A percentile compares a stretch with the other conserved stretches of the same genome.
phyloP scores from a whole-genome alignment of 331 rosid species.

The Cydonia oblonga region DNA sequence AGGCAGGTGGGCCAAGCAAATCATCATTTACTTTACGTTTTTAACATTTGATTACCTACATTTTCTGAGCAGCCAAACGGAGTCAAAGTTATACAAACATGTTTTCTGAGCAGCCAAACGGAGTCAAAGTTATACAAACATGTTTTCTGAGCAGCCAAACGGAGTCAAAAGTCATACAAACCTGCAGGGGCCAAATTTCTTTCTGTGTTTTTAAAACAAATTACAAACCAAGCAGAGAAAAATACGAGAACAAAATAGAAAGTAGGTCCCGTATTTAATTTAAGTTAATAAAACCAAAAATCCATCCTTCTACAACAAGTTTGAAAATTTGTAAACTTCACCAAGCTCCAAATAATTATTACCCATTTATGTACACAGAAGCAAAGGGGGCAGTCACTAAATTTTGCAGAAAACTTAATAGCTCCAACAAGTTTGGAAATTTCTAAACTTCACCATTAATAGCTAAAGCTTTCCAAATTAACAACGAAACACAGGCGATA shows the following conservation, averaged over 20 bases:
- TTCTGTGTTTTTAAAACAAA: not conserved
- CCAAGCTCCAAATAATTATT: no score
- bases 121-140: not conserved
- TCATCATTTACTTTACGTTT: not conserved
- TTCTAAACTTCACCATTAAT: slow-evolving; percentile 13
- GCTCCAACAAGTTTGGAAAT: slow-evolving; percentile 3
- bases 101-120: slow-evolving; percentile 9
- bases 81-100: not conserved
- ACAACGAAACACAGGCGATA: not conserved
- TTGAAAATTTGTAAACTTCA: no score
- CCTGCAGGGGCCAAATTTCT: not conserved
- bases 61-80: slow-evolving; percentile 7
- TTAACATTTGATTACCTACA: not conserved
- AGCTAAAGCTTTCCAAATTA: slow-evolving; percentile 1
- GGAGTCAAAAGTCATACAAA: not conserved
- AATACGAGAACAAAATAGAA: not conserved
- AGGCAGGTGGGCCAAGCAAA: not conserved
- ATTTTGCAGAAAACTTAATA: no score
- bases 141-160: slow-evolving; percentile 9
- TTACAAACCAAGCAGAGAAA: not conserved
- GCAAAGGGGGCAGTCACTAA: no score
- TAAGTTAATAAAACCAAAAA: no score
- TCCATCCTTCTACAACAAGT: no score
- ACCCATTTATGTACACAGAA: no score
- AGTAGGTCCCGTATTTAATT: not conserved